phyloP scores from a whole-genome alignment of 1,284 basidiomycete species.

The Sporisorium reilianum region DNA sequence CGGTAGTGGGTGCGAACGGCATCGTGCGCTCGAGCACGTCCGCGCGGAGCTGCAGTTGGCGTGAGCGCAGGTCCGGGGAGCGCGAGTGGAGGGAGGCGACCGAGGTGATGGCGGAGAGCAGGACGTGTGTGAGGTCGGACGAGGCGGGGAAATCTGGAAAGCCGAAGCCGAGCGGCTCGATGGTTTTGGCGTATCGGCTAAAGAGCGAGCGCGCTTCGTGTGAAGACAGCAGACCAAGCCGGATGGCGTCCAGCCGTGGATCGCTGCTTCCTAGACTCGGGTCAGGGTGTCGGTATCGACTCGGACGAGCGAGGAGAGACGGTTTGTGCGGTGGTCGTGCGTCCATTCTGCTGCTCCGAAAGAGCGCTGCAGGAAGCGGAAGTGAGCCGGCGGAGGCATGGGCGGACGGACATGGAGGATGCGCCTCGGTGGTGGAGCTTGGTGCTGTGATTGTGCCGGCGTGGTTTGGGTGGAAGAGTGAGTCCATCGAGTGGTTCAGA shows the following conservation, averaged over 20 bases:
- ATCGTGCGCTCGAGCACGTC: conserved; percentile 32
- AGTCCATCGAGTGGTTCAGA: not conserved
- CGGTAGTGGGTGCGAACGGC: conserved; percentile 14
- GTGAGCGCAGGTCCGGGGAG: not conserved
- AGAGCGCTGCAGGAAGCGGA: not conserved
- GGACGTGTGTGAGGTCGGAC: conserved; percentile 25
- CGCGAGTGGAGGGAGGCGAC: conserved; percentile 17
- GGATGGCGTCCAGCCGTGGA: conserved; percentile 35
- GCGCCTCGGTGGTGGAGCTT: not conserved
- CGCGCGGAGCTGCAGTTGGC: conserved; percentile 9
- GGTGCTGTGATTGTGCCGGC: not conserved
- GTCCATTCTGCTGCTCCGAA: not conserved
- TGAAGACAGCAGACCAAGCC: conserved; percentile 20
- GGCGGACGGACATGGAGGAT: not conserved
- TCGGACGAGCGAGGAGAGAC: conserved; percentile 10
- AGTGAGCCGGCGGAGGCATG: not conserved
- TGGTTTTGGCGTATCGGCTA: conserved; percentile 16
- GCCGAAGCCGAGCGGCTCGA: conserved; percentile 34
- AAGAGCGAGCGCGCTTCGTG: conserved; percentile 34
- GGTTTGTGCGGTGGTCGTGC: not conserved
- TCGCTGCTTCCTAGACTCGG: conserved; percentile 23
- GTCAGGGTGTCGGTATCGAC: conserved; percentile 36
- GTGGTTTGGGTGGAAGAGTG: not conserved
- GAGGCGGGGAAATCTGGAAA: conserved; percentile 44
- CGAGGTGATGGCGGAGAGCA: conserved; percentile 28